Evolutionary conservation across 2,329 filamentous ascomycete genomes (phyloP).

Genomic region (Coniosporium tulheliwenetii): DNA sequence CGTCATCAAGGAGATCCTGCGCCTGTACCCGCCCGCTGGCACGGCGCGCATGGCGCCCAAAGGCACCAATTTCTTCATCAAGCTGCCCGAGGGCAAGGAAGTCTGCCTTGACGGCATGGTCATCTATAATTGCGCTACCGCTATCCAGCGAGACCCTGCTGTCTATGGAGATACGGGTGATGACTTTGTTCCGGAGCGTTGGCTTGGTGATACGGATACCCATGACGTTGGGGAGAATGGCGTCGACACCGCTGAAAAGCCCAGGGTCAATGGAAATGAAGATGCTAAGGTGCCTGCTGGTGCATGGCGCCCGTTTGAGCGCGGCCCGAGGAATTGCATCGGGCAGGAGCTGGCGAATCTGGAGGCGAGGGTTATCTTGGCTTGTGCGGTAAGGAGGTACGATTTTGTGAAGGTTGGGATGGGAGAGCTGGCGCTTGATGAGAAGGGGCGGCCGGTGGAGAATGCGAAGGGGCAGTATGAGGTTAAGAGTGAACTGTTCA

Average conservation of each 20-base stretch:
- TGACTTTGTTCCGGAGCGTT: conserved; percentile 2
- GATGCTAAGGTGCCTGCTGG: neutral
- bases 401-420: neutral
- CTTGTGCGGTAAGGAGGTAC: neutral
- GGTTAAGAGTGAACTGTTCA: too few species aligned
- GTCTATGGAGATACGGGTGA: conserved; percentile 2
- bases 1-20: conserved; percentile 37
- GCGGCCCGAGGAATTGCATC: conserved; percentile 1
- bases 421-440: too few species aligned
- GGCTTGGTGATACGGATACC: conserved; percentile 5
- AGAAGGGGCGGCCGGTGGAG: too few species aligned
- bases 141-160: conserved; percentile 1
- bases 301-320: neutral
- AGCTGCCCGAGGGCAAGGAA: neutral
- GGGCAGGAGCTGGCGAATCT: conserved; percentile 2
- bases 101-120: conserved; percentile 3
- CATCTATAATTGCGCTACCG: conserved; percentile 1
- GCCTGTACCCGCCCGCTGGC: conserved; percentile 34
- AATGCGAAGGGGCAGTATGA: too few species aligned
- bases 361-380: conserved; percentile 1
- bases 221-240: too few species aligned
- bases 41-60: conserved; percentile 20
- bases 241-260: too few species aligned
- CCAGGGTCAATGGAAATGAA: too few species aligned
- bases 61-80: conserved; percentile 15